These are phyloP conservation scores for Trichoderma simmonsii DNA, from an alignment of 2,329 filamentous ascomycete species.

Conservation along the genomic window DNA sequence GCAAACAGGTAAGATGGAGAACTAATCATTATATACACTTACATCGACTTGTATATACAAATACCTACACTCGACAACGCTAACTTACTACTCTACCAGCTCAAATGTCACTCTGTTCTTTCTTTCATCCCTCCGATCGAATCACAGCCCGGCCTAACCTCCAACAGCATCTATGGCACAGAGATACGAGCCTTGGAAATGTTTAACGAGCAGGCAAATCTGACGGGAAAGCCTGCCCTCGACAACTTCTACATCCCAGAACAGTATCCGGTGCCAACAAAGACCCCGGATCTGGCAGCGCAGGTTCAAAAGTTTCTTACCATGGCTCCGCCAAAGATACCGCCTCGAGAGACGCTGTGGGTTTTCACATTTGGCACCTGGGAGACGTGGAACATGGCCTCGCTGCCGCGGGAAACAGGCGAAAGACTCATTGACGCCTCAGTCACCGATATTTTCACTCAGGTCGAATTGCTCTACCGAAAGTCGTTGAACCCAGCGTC, in stretches of 20 bases:
- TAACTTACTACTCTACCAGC: constrained; percentile 29
- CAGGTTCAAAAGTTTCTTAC: constrained; percentile 48
- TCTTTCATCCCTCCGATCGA: constrained; percentile 43
- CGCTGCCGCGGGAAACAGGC: constrained; percentile 41
- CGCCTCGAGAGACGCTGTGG: constrained; percentile 50
- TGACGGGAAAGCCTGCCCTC: constrained; percentile 34
- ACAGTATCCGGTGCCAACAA: constrained; percentile 41
- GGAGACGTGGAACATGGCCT: constrained; percentile 52
- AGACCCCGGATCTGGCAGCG: constrained; percentile 40
- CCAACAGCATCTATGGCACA: constrained; percentile 52
- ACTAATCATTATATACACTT: neutral
- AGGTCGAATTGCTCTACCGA: constrained; percentile 47
- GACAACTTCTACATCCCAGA: constrained; percentile 44
- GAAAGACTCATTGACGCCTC: constrained; percentile 37
- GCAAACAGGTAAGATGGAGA: constrained; percentile 40
- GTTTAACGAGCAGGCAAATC: constrained; percentile 31
- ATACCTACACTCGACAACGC: neutral
- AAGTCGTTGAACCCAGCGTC: constrained; percentile 41
- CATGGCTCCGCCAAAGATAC: constrained; percentile 30
- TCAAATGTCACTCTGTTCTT: constrained; percentile 44
- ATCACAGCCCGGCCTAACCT: constrained; percentile 49
- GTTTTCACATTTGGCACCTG: constrained; percentile 53
- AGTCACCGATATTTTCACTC: constrained; percentile 40
- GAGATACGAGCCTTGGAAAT: constrained; percentile 37
- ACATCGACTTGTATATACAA: neutral